Evolutionary conservation across 805 yeast species (phyloP), one percentile per base, ranked within the genome.

Genomic region (Schwanniomyces sp.): DNA sequence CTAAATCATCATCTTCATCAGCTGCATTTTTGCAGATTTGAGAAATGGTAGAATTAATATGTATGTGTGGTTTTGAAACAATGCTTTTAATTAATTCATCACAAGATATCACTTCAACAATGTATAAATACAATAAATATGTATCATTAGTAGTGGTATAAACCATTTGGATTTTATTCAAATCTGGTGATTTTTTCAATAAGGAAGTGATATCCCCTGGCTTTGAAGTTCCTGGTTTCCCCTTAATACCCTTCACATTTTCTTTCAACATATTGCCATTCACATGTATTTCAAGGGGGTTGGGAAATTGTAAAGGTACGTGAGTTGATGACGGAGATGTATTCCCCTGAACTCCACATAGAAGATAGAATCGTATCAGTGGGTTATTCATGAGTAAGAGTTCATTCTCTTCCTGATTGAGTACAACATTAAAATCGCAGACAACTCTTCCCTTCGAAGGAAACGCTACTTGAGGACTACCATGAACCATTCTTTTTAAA

Each of bases 131-230:
- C 7, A 84, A 57, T 36, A 81, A 61, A 57, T 64, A 83, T 46
- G 78, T 76, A 10, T 68, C 67, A 17, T 73, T 70, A 1, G 87
- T 77, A 57, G 78, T 82, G 0, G 85, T 84, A 58, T 85, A 88
- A 2, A 76, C 73, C 25, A 85, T 59, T 47, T 78, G 79, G 30
- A 86, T 59, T 7, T 61, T 57, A 57, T 82, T 85, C 18, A 52
- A 39, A 5, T 52, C 52, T 8, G 66, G 67, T 14, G 62, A 51
- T 1, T 58, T 53, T 21, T 40, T 46, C 6, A 66, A 16, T 37
- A 70, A 69, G 2, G 73, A 72, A 0, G 96, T 86, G 37, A 92
- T 54, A 62, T 91, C 87, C 0, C 89, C 91, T 0, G 97, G 97
- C 50, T 81, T 78, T 1, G 91, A 85, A 0, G 96, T 84, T 0